Evolutionary conservation across 2,329 filamentous ascomycete genomes (phyloP).

Genomic region (Didymella sp.): DNA sequence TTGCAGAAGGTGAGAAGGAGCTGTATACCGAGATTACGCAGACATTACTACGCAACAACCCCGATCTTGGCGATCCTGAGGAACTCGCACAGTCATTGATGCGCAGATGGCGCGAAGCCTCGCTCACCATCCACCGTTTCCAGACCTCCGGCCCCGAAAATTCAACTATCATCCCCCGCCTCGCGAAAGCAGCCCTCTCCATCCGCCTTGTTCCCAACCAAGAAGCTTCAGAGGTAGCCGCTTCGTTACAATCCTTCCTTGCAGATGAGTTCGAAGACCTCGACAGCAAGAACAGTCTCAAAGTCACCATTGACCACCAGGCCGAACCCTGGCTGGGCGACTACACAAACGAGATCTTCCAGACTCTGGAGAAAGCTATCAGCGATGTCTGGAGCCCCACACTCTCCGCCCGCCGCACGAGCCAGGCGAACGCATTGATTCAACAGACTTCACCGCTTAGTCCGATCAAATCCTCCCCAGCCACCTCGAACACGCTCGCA

Average conservation of each 20-base stretch:
- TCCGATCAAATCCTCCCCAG: slow-evolving; percentile 45
- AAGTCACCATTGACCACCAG: slow-evolving; percentile 85
- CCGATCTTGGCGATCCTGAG: slow-evolving; percentile 67
- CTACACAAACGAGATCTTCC: slow-evolving; percentile 87
- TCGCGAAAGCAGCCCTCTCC: slow-evolving; percentile 87
- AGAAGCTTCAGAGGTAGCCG: slow-evolving; percentile 78
- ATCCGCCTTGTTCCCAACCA: slow-evolving; percentile 94
- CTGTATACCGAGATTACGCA: slow-evolving; percentile 85
- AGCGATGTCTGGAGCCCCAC: slow-evolving; percentile 80
- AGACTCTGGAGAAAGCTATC: slow-evolving; percentile 84
- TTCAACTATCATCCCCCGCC: slow-evolving; percentile 87
- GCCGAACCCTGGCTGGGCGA: slow-evolving; percentile 97
- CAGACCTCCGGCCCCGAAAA: slow-evolving; percentile 89
- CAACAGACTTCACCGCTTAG: slow-evolving; percentile 11
- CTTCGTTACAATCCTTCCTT: slow-evolving; percentile 71
- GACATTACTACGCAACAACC: slow-evolving; percentile 75
- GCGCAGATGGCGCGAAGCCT: slow-evolving; percentile 94
- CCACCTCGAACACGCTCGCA: slow-evolving; percentile 61
- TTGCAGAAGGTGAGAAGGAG: slow-evolving; percentile 76
- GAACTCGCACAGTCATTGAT: slow-evolving; percentile 85
- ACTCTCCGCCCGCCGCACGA: slow-evolving; percentile 28
- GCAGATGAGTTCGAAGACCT: slow-evolving; percentile 74
- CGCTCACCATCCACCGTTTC: slow-evolving; percentile 90
- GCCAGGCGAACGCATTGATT: neutral
- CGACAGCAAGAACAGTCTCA: slow-evolving; percentile 80